These are phyloP conservation scores for Dactylellina cionopaga DNA, from an alignment of 2,329 filamentous ascomycete species.

Conservation along the genomic window DNA sequence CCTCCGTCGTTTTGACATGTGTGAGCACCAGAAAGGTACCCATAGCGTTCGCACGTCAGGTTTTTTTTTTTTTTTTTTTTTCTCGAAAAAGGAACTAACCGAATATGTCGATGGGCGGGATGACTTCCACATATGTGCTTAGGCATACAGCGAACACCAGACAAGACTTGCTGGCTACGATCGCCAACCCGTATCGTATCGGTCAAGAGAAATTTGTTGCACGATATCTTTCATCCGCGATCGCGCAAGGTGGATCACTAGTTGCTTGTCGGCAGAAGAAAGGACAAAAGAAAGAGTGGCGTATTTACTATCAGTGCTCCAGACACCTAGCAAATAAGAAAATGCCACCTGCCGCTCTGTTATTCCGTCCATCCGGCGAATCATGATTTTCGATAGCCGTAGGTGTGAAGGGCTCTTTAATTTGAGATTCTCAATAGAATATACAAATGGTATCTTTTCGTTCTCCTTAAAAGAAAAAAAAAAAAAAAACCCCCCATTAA, in stretches of 20 bases:
- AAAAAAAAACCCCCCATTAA: too few species aligned
- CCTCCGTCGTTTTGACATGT: conserved; percentile 47
- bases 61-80: conserved; percentile 42
- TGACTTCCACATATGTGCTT: conserved; percentile 27
- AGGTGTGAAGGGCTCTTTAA: background rate
- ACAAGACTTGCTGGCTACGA: conserved; percentile 4
- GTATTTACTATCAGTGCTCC: conserved; percentile 11
- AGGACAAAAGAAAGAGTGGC: conserved; percentile 35
- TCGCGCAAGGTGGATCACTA: conserved; percentile 1
- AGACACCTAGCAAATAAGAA: conserved; percentile 46
- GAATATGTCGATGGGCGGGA: conserved; percentile 36
- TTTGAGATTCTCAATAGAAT: conserved; percentile 9
- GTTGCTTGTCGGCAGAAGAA: conserved; percentile 1
- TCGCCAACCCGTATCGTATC: conserved; percentile 8
- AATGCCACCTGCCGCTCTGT: conserved; percentile 51
- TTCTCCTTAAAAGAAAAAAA: conserved; percentile 10
- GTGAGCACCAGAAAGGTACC: conserved; percentile 46
- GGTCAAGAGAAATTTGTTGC: conserved; percentile 1
- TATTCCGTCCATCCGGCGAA: conserved; percentile 51
- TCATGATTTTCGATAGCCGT: conserved; percentile 35
- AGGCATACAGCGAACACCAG: background rate
- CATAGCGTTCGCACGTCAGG: conserved; percentile 42
- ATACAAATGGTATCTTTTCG: conserved; percentile 34
- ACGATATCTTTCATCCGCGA: conserved; percentile 23
- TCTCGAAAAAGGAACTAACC: conserved; percentile 28